A percentile compares a stretch with the other conserved stretches of the same genome.
These are phyloP conservation scores for Astrephomene gubernaculifera DNA, from an alignment of 139 green algal species.

Conservation along the genomic window DNA sequence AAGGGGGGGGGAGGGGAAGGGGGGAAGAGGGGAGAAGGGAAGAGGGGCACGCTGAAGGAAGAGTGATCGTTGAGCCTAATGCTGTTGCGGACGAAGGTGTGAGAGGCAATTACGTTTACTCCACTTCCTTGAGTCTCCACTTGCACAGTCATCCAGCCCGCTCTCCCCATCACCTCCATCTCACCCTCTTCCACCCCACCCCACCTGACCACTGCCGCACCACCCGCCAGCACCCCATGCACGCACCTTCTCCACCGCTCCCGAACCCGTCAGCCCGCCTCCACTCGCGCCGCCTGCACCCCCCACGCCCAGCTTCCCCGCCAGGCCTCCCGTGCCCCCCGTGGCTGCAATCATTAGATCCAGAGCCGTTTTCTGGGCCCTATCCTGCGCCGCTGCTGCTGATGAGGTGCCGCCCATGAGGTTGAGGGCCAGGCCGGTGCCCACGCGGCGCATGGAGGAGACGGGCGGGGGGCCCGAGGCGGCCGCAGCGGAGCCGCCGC, in stretches of 20 bases:
- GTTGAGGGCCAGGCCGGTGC: neutral
- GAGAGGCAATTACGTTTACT: too few relatives aligned
- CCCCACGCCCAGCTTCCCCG: slow-evolving; percentile 6
- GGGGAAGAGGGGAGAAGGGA: too few relatives aligned
- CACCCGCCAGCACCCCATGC: too few relatives aligned
- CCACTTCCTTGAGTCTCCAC: too few relatives aligned
- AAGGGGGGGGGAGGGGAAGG: too few relatives aligned
- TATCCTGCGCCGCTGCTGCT: slow-evolving; percentile 25
- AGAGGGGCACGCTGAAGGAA: too few relatives aligned
- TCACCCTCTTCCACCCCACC: too few relatives aligned
- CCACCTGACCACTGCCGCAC: too few relatives aligned
- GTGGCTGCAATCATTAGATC: slow-evolving; percentile 33
- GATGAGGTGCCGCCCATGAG: slow-evolving; percentile 1
- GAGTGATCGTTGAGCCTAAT: too few relatives aligned
- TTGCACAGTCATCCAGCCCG: too few relatives aligned
- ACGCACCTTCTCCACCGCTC: neutral
- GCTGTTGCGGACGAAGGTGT: too few relatives aligned
- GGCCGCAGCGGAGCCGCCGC: neutral
- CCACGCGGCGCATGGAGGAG: neutral
- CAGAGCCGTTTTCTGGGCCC: slow-evolving; percentile 27
- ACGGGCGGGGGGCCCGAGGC: neutral
- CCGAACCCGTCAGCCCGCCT: neutral
- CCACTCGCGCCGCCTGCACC: neutral
- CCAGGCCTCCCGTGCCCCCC: neutral
- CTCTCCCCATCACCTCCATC: too few relatives aligned